phyloP scores from a whole-genome alignment of 2,329 filamentous ascomycete species.

The Talaromyces sp. region DNA sequence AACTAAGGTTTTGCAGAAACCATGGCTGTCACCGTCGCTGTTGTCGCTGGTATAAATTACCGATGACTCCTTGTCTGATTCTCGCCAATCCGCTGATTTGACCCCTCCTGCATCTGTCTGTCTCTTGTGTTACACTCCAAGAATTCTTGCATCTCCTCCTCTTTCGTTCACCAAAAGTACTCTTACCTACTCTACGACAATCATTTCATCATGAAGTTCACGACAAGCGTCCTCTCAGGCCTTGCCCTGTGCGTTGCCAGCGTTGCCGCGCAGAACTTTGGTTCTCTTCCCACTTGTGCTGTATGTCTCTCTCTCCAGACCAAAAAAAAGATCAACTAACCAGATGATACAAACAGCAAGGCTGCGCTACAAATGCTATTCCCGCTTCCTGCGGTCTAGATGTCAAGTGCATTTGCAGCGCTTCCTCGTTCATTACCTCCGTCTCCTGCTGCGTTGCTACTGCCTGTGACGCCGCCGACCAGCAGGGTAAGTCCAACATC shows the following conservation, averaged over 20 bases:
- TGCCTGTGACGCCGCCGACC: slow-evolving; percentile 43
- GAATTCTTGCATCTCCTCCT: neutral
- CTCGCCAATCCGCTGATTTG: neutral
- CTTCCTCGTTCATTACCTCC: slow-evolving; percentile 43
- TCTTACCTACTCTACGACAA: neutral
- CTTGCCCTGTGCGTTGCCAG: slow-evolving; percentile 52
- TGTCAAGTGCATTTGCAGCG: slow-evolving; percentile 50
- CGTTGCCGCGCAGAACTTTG: slow-evolving; percentile 46
- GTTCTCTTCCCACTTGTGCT: slow-evolving; percentile 52
- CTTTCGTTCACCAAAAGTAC: neutral
- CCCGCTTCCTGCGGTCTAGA: slow-evolving; percentile 42
- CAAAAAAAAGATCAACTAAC: slow-evolving; percentile 13
- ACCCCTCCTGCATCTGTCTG: neutral
- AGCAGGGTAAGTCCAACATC: slow-evolving; percentile 31
- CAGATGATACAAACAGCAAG: slow-evolving; percentile 25
- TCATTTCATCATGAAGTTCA: slow-evolving; percentile 14
- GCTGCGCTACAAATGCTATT: slow-evolving; percentile 43
- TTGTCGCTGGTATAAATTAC: neutral
- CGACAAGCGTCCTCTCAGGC: slow-evolving; percentile 42
- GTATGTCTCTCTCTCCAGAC: slow-evolving; percentile 43
- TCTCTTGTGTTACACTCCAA: neutral
- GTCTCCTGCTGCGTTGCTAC: slow-evolving; percentile 51
- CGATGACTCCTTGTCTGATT: neutral
- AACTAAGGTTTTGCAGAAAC: neutral
- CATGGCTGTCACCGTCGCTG: neutral